These are phyloP conservation scores for Spergularia bocconei DNA, from an alignment of 148 eudicot species.

Conservation along the genomic window DNA sequence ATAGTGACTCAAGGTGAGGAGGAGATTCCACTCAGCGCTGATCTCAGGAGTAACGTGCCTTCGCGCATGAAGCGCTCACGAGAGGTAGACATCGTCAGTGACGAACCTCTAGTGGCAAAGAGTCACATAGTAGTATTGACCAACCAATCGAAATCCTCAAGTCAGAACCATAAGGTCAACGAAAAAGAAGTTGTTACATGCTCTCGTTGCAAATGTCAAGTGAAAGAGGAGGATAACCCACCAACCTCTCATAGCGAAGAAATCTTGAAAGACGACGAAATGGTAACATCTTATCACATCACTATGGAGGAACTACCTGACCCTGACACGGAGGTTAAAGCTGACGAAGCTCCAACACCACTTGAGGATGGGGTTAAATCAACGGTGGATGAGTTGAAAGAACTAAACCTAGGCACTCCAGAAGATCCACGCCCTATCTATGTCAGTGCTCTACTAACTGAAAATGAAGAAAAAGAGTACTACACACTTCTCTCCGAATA, in stretches of 20 bases:
- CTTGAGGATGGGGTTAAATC: constrained; percentile 1
- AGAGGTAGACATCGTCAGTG: no score
- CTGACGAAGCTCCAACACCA: neutral
- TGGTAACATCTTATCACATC: neutral
- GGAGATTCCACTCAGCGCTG: no score
- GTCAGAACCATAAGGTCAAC: no score
- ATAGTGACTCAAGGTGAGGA: no score
- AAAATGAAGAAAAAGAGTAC: neutral
- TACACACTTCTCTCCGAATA: neutral
- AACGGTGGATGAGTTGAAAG: neutral
- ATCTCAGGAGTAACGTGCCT: no score
- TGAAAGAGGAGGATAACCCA: no score
- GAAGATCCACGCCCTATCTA: constrained; percentile 5
- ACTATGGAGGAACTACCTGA: neutral
- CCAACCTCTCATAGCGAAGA: neutral
- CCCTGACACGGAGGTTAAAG: neutral
- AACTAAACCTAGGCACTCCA: neutral
- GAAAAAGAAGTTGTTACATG: no score
- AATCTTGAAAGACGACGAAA: neutral
- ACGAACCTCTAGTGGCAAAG: no score
- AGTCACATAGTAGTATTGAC: no score
- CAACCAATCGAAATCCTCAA: no score
- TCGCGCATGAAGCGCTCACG: no score
- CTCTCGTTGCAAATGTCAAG: no score
- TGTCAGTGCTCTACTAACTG: neutral